phyloP scores from a whole-genome alignment of 345 rosid species.

The Microthlaspi erraticum region DNA sequence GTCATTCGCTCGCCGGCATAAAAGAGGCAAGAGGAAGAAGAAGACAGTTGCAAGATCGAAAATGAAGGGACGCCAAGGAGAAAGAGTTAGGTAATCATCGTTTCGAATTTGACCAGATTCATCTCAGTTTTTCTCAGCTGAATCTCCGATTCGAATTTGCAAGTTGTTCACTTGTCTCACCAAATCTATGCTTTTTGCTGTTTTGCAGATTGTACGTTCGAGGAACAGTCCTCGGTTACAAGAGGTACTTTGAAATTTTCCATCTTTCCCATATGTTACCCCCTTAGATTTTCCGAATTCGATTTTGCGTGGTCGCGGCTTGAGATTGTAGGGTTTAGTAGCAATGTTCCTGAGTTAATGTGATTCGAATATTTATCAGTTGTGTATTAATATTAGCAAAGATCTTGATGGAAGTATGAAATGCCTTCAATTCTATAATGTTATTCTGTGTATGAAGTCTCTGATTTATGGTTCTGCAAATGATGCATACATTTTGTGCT shows the following conservation, averaged over 20 bases:
- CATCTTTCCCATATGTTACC: neutral
- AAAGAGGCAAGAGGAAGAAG: conserved; percentile 38
- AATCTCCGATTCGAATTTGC: neutral
- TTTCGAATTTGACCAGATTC: neutral
- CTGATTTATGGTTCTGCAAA: neutral
- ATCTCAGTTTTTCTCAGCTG: neutral
- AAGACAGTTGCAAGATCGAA: conserved; percentile 33
- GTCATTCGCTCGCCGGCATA: conserved; percentile 39
- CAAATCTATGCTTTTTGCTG: neutral
- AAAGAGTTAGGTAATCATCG: conserved; percentile 72
- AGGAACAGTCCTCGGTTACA: conserved; percentile 87
- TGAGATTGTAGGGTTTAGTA: neutral
- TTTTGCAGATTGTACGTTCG: conserved; percentile 77
- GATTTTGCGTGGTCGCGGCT: conserved; percentile 6
- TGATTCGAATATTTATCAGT: neutral
- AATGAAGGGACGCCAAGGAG: conserved; percentile 97
- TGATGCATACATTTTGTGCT: neutral
- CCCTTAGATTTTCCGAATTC: neutral
- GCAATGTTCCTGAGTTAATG: neutral
- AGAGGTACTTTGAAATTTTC: conserved; percentile 53
- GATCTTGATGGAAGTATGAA: too few species aligned
- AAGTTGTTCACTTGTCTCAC: neutral
- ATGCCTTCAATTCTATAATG: too few species aligned
- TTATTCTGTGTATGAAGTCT: too few species aligned
- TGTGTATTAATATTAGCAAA: neutral